Conservation (phyloP, 2,329 filamentous ascomycete genomes). For the Ophiostoma pallidulum region DNA sequence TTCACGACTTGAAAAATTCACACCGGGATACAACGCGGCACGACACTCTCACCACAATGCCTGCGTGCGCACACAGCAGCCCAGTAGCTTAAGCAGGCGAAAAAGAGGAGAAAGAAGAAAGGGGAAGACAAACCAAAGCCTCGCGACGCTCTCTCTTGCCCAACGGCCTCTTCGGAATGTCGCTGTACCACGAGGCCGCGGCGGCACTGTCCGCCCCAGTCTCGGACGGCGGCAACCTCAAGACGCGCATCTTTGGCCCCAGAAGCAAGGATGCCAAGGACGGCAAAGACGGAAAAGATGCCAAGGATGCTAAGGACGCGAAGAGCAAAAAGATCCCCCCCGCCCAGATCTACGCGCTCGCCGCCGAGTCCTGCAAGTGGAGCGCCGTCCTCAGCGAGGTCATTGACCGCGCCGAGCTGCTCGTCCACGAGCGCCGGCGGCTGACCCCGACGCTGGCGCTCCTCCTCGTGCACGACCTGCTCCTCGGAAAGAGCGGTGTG, state of each 20-base stretch:
- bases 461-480: conserved; percentile 75
- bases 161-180: conserved; percentile 47
- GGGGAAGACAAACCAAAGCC: not conserved
- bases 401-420: conserved; percentile 68
- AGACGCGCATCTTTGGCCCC: conserved; percentile 70
- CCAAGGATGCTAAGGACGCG: not conserved
- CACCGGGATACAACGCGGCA: no score
- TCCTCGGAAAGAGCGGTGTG: conserved; percentile 68
- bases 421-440: conserved; percentile 61
- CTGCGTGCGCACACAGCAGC: no score
- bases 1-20: no score
- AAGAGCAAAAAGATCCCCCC: conserved; percentile 53
- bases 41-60: no score
- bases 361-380: conserved; percentile 85
- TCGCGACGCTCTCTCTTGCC: not conserved
- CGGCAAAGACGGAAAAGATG: not conserved
- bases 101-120: not conserved
- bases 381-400: conserved; percentile 77
- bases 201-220: conserved; percentile 56
- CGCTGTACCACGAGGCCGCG: conserved; percentile 88
- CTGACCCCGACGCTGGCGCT: conserved; percentile 72
- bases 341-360: conserved; percentile 77
- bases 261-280: conserved; percentile 29
- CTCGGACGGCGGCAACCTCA: conserved; percentile 71
- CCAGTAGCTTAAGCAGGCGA: not conserved